Evolutionary conservation across 192 early-diverging fungal species (phyloP), one percentile per base, ranked within the genome.

Genomic region (Coemansia sp.): DNA sequence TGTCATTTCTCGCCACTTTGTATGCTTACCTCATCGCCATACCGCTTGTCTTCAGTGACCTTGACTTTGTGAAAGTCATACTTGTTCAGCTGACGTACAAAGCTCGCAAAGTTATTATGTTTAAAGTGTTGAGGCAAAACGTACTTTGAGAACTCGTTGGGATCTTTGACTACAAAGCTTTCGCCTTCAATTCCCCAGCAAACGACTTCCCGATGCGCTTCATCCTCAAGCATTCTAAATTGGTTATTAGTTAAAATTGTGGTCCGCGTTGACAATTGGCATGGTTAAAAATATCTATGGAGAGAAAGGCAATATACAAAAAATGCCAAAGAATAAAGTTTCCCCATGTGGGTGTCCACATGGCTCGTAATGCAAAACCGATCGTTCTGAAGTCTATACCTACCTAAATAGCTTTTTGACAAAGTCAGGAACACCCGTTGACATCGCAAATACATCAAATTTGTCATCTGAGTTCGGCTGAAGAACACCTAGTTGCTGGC

Each of bases 61-160:
- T 71, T 84, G 75, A 82, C 82, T 59, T 90, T 90, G 62, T 90
- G 88, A 58, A 90, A 90, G 39, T 85, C 87, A 61, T 90, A 90
- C 85, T 87, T 91, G 77, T 93, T 93, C 12, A 93, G 78, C 72
- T 91, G 89, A 19, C 91, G 82, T 33, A 91, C 90, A 84, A 93
- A 93, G 72, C 90, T 91, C 51, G 88, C 85, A 86, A 87, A 93
- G 78, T 93, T 92, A 68, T 89, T 91, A 68, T 94, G 92, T 65
- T 92, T 93, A 62, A 93, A 94, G 58, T 91, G 87, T 63, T 88
- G 86, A 19, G 92, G 92, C 40, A 94, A 67, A 0, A 94, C 81
- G 8, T 65, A 76, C 51, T 83, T 85, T 16, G 88, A 86, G 56
- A 96, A 89, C 50, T 89, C 90, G 12, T 87, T 88, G 6, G 87